A percentile compares a stretch with the other conserved stretches of the same genome.
phyloP scores from a whole-genome alignment of 257 asterid genomes.

The Primulina tabacum region DNA sequence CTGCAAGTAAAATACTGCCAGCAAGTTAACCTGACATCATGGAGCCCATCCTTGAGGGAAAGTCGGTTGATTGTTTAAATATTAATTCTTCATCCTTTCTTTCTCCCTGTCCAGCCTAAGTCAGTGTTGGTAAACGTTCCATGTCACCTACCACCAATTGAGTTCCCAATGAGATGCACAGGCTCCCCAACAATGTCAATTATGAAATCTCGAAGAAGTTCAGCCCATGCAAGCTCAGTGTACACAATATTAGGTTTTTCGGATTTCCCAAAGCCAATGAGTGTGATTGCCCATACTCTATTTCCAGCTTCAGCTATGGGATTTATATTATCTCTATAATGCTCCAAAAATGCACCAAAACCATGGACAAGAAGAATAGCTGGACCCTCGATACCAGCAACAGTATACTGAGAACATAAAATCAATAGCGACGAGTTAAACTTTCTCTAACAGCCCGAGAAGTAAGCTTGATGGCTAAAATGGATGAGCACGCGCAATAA shows the following conservation, averaged over 20 bases:
- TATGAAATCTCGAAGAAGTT: slow-evolving; percentile 77
- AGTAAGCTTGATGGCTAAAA: background rate
- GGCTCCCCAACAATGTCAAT: slow-evolving; percentile 79
- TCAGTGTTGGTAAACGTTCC: background rate
- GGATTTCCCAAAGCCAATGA: slow-evolving; percentile 87
- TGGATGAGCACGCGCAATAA: background rate
- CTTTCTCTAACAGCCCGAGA: slow-evolving; percentile 3
- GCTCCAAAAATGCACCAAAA: slow-evolving; percentile 90
- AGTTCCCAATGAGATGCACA: slow-evolving; percentile 89
- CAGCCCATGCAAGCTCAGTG: slow-evolving; percentile 85
- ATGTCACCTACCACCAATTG: slow-evolving; percentile 75
- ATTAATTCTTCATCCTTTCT: slow-evolving; percentile 12
- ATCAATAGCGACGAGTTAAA: slow-evolving; percentile 26
- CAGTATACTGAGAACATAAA: slow-evolving; percentile 61
- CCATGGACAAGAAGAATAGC: slow-evolving; percentile 92
- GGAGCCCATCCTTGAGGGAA: background rate
- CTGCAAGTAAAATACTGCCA: slow-evolving; percentile 37
- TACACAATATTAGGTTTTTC: slow-evolving; percentile 83
- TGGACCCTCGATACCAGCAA: slow-evolving; percentile 72
- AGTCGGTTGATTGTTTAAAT: background rate
- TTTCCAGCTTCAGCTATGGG: slow-evolving; percentile 70
- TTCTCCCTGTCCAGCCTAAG: slow-evolving; percentile 3
- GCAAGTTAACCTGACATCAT: slow-evolving; percentile 12
- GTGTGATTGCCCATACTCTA: slow-evolving; percentile 86
- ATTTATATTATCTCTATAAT: slow-evolving; percentile 73